These are phyloP conservation scores for Tetraselmis striata DNA, from an alignment of 139 green algal species.

Conservation along the genomic window DNA sequence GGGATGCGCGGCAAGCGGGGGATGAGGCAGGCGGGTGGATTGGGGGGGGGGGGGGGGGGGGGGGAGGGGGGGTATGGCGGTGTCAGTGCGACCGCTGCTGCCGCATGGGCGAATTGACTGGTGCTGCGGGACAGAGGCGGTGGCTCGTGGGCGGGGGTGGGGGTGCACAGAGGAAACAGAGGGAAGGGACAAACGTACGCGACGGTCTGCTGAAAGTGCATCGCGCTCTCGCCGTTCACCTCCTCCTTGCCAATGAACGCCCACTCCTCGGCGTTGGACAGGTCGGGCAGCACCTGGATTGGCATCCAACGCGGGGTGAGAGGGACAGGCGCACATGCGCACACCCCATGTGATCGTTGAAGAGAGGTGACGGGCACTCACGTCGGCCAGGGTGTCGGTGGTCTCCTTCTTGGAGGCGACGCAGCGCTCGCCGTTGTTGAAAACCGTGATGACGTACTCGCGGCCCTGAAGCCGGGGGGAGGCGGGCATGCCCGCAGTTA, in stretches of 20 bases:
- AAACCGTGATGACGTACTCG: not conserved
- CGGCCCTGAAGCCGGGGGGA: not conserved
- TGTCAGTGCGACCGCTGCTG: too few relatives aligned
- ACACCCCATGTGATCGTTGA: too few relatives aligned
- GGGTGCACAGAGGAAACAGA: too few relatives aligned
- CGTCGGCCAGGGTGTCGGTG: not conserved
- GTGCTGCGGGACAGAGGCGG: too few relatives aligned
- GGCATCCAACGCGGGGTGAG: too few relatives aligned
- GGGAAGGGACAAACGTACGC: too few relatives aligned
- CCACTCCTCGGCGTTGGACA: not conserved
- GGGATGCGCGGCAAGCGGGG: too few relatives aligned
- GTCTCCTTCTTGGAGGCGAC: not conserved
- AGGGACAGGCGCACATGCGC: too few relatives aligned
- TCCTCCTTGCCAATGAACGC: not conserved
- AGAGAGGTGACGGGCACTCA: not conserved
- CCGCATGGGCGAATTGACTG: too few relatives aligned
- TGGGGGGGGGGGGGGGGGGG: not conserved
- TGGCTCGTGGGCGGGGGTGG: too few relatives aligned
- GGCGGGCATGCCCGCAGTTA: too few relatives aligned
- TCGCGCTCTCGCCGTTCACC: not conserved
- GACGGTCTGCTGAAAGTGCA: not conserved
- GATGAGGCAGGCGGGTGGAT: not conserved
- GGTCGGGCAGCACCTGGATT: not conserved
- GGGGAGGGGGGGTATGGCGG: too few relatives aligned
- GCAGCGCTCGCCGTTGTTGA: not conserved